Evolutionary conservation across 352 stramenopile species (phyloP).

Genomic region (Phytophthora niederhauseri): DNA sequence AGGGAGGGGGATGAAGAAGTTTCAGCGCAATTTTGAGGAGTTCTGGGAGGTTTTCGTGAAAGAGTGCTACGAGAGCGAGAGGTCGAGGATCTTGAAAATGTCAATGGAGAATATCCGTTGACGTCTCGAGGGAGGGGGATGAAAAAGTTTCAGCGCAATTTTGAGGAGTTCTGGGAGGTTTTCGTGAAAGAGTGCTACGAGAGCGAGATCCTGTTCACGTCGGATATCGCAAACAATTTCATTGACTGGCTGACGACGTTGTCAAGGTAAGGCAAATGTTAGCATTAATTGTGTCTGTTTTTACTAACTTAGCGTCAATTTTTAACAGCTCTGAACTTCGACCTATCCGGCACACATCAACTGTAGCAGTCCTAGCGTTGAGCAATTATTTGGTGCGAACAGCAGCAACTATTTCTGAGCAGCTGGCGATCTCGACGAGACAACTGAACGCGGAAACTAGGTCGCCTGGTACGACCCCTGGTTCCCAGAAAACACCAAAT

Average conservation of each 20-base stretch:
- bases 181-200: slow-evolving; percentile 84
- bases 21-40: slow-evolving; percentile 65
- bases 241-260: slow-evolving; percentile 86
- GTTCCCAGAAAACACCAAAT: slow-evolving; percentile 53
- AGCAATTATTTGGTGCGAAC: slow-evolving; percentile 69
- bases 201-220: slow-evolving; percentile 82
- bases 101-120: slow-evolving; percentile 70
- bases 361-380: slow-evolving; percentile 71
- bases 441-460: slow-evolving; percentile 69
- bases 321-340: slow-evolving; percentile 74
- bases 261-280: slow-evolving; percentile 50
- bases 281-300: background rate
- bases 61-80: slow-evolving; percentile 82
- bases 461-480: slow-evolving; percentile 32
- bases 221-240: slow-evolving; percentile 61
- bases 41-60: slow-evolving; percentile 84
- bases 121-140: slow-evolving; percentile 58
- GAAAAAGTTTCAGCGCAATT: slow-evolving; percentile 72
- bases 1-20: slow-evolving; percentile 62
- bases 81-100: slow-evolving; percentile 65
- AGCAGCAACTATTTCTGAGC: slow-evolving; percentile 55
- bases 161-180: slow-evolving; percentile 77
- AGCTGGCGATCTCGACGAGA: slow-evolving; percentile 70
- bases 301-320: slow-evolving; percentile 18
- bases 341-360: slow-evolving; percentile 79